Evolutionary conservation across 2,329 filamentous ascomycete genomes (phyloP), one percentile per base, ranked within the genome.

Genomic region (Chalara sp.): DNA sequence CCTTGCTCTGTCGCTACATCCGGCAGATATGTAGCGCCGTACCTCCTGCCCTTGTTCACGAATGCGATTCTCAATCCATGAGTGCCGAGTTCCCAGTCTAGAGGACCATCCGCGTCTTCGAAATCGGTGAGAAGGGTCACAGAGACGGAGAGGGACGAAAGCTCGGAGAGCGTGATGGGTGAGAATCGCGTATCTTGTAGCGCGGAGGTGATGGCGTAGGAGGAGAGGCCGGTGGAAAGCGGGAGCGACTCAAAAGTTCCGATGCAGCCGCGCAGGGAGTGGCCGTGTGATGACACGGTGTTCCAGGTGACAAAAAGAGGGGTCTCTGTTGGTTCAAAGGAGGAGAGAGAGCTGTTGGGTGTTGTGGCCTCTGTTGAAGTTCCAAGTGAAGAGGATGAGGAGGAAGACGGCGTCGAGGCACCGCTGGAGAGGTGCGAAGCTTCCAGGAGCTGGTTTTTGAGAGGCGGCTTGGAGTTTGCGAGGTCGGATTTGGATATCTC

Each of bases 271-370:
- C 93, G 85, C 41, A 99, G 79, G 29, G 78, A 79, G 67, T 72
- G 47, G 4, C 48, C 30, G 32, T 53, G 4, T 39, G 67, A 60
- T 6, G 79, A 81, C 49, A 89, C 61, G 0, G 81, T 89, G 71
- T 96, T 95, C 91, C 92, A 97, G 6, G 63, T 65, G 46, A 99
- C 88, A 67, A 97, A 97, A 39, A 97, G 78, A 1, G 92, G 92
- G 55, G 84, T 81, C 41, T 79, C 76, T 13, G 57, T 61, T 28
- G 51, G 56, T 6, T 46, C 57, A 37, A n/a, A 52, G 49, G 21
- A 31, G 30, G 60, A 58, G 30, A 60, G 55, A 7, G 62, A 57
- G 6, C 46, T 49, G 21, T 68, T 68, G 32, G 76, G 75, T n/a
- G 71, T 66, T 2, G 70, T 71, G 1, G 65, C 68, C 6, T 67